Conservation (phyloP, 2,329 filamentous ascomycete species). For the Cylindrodendrum hubeiense region DNA sequence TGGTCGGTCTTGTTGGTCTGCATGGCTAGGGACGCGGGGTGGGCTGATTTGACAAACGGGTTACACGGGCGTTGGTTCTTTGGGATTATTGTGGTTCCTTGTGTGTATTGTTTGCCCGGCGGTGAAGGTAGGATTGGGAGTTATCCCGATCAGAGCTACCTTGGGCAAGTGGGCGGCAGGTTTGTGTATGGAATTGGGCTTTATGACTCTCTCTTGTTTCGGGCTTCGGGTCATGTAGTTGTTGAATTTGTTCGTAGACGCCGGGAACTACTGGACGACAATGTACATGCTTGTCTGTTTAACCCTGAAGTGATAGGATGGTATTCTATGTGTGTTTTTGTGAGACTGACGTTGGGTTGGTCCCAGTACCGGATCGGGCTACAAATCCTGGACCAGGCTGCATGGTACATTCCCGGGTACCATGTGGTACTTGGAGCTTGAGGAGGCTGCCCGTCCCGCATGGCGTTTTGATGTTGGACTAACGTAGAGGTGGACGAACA, state of each 20-base stretch:
- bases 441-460: not conserved
- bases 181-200: conserved; percentile 36
- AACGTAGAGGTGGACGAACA: conserved; percentile 7
- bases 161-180: conserved; percentile 35
- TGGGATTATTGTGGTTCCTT: conserved; percentile 14
- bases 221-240: conserved; percentile 13
- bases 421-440: not conserved
- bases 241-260: conserved; percentile 17
- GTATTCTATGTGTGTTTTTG: not conserved
- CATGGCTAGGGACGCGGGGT: conserved; percentile 29
- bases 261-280: conserved; percentile 13
- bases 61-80: conserved; percentile 38
- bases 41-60: conserved; percentile 27
- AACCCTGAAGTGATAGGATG: conserved; percentile 2
- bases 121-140: conserved; percentile 31
- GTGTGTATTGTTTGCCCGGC: conserved; percentile 10
- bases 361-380: not conserved
- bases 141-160: conserved; percentile 24
- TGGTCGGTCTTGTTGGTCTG: conserved; percentile 30
- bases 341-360: not conserved
- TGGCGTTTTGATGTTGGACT: conserved; percentile 8
- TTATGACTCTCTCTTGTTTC: conserved; percentile 32
- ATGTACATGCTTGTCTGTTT: conserved; percentile 20
- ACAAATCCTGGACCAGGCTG: not conserved
- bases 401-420: not conserved